Percentiles rank a stretch among this genome's conserved stretches.
Conservation (phyloP, 1,284 basidiomycete genomes). For the Leucoagaricus sp. region DNA sequence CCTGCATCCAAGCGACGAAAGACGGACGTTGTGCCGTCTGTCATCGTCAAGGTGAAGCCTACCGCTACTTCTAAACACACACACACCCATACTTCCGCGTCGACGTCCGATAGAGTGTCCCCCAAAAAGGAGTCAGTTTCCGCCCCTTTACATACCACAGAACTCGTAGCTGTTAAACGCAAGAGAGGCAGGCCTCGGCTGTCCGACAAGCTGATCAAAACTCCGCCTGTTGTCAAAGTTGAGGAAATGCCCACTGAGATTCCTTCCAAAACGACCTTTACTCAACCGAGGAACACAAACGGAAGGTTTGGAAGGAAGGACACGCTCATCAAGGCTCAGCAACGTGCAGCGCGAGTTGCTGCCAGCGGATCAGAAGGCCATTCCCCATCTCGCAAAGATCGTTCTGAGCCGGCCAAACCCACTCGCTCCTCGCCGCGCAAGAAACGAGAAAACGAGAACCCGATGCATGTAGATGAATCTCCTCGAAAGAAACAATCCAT, state of each 20-base stretch:
- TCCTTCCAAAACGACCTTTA: slow-evolving; percentile 14
- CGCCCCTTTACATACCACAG: slow-evolving; percentile 6
- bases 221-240: slow-evolving; percentile 24
- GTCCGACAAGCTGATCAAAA: slow-evolving; percentile 20
- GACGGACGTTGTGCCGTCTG: slow-evolving; percentile 6
- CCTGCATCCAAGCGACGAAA: slow-evolving; percentile 18
- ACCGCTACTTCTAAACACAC: not conserved
- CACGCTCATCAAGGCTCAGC: slow-evolving; percentile 29
- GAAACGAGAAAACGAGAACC: slow-evolving; percentile 31
- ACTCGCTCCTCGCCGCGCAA: slow-evolving; percentile 35
- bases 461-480: slow-evolving; percentile 33
- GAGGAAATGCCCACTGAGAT: slow-evolving; percentile 25
- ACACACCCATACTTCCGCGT: not conserved
- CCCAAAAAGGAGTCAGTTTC: not conserved
- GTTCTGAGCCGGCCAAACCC: slow-evolving; percentile 25
- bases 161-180: slow-evolving; percentile 29
- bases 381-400: slow-evolving; percentile 30
- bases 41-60: slow-evolving; percentile 14
- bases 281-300: slow-evolving; percentile 47
- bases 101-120: not conserved
- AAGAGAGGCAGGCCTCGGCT: slow-evolving; percentile 41
- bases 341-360: slow-evolving; percentile 28
- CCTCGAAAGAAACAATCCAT: slow-evolving; percentile 30
- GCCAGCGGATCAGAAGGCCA: not conserved
- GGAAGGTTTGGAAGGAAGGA: slow-evolving; percentile 47